phyloP scores from a whole-genome alignment of 768 basidiomycete species.

The Suillus subalutaceus region DNA sequence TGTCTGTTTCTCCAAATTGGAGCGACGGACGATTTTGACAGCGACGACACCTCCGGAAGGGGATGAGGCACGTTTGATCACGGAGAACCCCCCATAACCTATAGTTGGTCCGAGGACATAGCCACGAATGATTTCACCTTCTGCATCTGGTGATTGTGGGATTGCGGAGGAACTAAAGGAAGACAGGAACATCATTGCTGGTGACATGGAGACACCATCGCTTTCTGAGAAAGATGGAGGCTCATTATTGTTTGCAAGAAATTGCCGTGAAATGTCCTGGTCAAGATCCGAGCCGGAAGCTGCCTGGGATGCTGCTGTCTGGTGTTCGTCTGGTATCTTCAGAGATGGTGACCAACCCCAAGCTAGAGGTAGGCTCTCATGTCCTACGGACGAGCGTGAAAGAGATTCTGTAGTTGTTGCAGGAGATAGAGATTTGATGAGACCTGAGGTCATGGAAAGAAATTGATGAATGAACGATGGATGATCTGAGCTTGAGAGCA shows the following conservation, averaged over 20 bases:
- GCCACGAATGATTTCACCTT: conserved; percentile 67
- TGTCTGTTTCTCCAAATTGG: conserved; percentile 55
- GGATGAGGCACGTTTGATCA: conserved; percentile 69
- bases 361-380: conserved; percentile 14
- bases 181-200: conserved; percentile 76
- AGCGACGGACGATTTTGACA: conserved; percentile 77
- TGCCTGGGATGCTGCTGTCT: background rate
- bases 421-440: conserved; percentile 7
- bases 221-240: conserved; percentile 14
- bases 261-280: conserved; percentile 25
- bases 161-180: conserved; percentile 51
- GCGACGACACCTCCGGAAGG: conserved; percentile 71
- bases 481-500: background rate
- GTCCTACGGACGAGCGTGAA: conserved; percentile 13
- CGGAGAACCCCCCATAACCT: conserved; percentile 82
- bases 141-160: conserved; percentile 55
- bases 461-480: conserved; percentile 4
- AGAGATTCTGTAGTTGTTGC: conserved; percentile 2
- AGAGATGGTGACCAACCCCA: conserved; percentile 16
- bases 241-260: conserved; percentile 13
- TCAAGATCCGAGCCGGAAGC: conserved; percentile 29
- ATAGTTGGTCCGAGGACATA: conserved; percentile 79
- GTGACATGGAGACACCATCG: conserved; percentile 44
- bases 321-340: conserved; percentile 11
- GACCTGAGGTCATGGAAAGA: conserved; percentile 10